Conservation (phyloP, 2,329 filamentous ascomycete species). For the Sarocladium oryzae region DNA sequence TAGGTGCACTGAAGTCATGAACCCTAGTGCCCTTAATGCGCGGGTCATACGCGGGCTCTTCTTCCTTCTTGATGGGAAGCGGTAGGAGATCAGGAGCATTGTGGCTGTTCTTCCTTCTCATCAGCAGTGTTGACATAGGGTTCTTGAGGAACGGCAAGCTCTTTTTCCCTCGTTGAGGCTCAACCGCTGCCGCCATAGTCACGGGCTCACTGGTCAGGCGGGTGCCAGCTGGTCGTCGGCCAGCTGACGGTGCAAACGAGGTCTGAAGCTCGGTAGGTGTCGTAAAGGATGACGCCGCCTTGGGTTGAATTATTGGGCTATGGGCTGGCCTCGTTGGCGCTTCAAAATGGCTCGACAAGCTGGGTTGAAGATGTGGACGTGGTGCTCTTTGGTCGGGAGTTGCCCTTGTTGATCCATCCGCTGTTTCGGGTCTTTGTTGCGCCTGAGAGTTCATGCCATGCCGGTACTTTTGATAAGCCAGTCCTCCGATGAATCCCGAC, state of each 20-base stretch:
- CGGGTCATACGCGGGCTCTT: constrained; percentile 51
- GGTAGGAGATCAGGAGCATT: constrained; percentile 36
- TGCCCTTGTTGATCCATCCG: constrained; percentile 9
- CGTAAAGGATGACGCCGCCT: constrained; percentile 36
- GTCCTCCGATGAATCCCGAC: constrained; percentile 48
- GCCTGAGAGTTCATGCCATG: constrained; percentile 26
- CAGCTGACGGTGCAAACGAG: constrained; percentile 19
- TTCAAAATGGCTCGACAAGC: constrained; percentile 24
- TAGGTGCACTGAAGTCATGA: constrained; percentile 60
- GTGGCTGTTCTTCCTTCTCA: constrained; percentile 50
- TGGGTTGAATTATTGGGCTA: constrained; percentile 18
- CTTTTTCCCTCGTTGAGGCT: constrained; percentile 44
- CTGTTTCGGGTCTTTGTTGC: constrained; percentile 8
- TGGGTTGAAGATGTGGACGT: constrained; percentile 17
- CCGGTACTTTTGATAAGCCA: constrained; percentile 46
- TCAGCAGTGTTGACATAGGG: constrained; percentile 51
- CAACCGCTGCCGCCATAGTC: constrained; percentile 24
- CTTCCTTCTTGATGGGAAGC: constrained; percentile 32
- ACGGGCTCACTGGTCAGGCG: constrained; percentile 33
- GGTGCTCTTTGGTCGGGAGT: constrained; percentile 18
- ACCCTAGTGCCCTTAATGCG: constrained; percentile 57
- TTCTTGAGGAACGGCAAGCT: constrained; percentile 53
- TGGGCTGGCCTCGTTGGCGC: constrained; percentile 23
- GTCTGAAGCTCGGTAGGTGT: constrained; percentile 43
- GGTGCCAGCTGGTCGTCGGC: constrained; percentile 37